These are phyloP conservation scores for Mycena vulgaris DNA, from an alignment of 768 basidiomycete species.

Conservation along the genomic window DNA sequence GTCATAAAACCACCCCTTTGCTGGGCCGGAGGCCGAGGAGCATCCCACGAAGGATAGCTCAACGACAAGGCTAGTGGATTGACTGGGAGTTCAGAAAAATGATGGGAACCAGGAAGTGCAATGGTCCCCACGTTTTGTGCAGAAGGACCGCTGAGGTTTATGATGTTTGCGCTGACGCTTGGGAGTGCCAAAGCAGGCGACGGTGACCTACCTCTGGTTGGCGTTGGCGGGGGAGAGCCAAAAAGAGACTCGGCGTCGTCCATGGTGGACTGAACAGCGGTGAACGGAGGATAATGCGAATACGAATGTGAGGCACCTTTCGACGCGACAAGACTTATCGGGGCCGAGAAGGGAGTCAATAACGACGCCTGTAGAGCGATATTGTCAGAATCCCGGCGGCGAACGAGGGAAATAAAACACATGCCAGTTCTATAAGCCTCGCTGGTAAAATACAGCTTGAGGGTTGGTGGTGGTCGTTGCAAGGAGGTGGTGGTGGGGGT, in stretches of 20 bases:
- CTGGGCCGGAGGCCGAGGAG: slow-evolving; percentile 58
- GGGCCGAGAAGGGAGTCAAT: slow-evolving; percentile 22
- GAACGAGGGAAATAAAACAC: not conserved
- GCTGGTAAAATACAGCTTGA: not conserved
- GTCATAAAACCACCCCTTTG: slow-evolving; percentile 24
- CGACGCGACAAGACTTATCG: slow-evolving; percentile 22
- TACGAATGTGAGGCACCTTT: slow-evolving; percentile 16
- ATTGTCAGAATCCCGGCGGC: not conserved
- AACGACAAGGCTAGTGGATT: slow-evolving; percentile 81
- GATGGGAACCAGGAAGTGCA: slow-evolving; percentile 97
- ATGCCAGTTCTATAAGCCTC: slow-evolving; percentile 27
- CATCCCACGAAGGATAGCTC: slow-evolving; percentile 52
- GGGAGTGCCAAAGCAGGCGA: slow-evolving; percentile 74
- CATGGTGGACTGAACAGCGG: slow-evolving; percentile 32
- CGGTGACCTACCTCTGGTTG: slow-evolving; percentile 81
- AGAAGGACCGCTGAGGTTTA: slow-evolving; percentile 46
- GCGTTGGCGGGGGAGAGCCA: slow-evolving; percentile 84
- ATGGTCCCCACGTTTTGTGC: slow-evolving; percentile 96
- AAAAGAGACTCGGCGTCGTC: slow-evolving; percentile 84
- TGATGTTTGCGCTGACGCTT: slow-evolving; percentile 45
- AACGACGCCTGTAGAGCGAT: slow-evolving; percentile 10
- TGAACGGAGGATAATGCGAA: slow-evolving; percentile 3
- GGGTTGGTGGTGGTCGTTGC: not conserved
- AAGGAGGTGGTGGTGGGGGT: no score
- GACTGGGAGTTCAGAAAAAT: slow-evolving; percentile 88